These are phyloP conservation scores for Saccharomyces hybrid DNA, from an alignment of 1,139 yeast species.

Conservation along the genomic window DNA sequence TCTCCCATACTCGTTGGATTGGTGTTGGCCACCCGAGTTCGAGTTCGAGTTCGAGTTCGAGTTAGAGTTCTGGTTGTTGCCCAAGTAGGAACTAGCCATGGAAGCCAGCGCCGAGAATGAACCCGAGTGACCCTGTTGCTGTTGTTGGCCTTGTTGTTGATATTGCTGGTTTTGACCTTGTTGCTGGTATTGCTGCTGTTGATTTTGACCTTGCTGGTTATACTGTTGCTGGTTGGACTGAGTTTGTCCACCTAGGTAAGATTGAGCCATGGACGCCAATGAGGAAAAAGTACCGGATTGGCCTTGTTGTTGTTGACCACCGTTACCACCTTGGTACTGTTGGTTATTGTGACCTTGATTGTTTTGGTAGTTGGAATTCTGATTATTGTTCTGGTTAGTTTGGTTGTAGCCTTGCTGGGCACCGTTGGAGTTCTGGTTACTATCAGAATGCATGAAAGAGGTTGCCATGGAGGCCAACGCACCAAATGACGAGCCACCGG, in stretches of 20 bases:
- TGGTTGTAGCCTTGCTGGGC: constrained; percentile 1
- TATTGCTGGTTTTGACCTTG: constrained; percentile 3
- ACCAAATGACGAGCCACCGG: constrained; percentile 3
- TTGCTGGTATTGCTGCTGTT: constrained; percentile 1
- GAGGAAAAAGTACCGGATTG: background rate
- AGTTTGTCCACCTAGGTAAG: background rate
- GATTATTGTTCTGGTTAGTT: background rate
- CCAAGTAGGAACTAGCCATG: constrained; percentile 12
- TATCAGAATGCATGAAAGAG: background rate
- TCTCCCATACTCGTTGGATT: constrained; percentile 2
- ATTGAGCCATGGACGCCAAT: constrained; percentile 2
- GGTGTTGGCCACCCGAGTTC: constrained; percentile 4
- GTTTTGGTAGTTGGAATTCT: background rate
- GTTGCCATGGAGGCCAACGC: constrained; percentile 3
- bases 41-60: background rate
- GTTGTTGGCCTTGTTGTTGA: constrained; percentile 4
- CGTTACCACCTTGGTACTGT: constrained; percentile 5
- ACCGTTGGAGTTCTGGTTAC: constrained; percentile 1
- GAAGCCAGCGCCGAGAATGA: constrained; percentile 11
- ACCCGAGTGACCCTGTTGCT: constrained; percentile 2
- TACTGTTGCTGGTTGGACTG: constrained; percentile 1
- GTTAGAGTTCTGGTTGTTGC: constrained; percentile 3
- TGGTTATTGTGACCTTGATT: background rate
- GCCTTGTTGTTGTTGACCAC: constrained; percentile 2
- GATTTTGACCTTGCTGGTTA: background rate